Percentiles rank a stretch among this genome's conserved stretches.
These are phyloP conservation scores for Elymus sibiricus DNA, from an alignment of 176 grass and related monocot species.

Conservation along the genomic window DNA sequence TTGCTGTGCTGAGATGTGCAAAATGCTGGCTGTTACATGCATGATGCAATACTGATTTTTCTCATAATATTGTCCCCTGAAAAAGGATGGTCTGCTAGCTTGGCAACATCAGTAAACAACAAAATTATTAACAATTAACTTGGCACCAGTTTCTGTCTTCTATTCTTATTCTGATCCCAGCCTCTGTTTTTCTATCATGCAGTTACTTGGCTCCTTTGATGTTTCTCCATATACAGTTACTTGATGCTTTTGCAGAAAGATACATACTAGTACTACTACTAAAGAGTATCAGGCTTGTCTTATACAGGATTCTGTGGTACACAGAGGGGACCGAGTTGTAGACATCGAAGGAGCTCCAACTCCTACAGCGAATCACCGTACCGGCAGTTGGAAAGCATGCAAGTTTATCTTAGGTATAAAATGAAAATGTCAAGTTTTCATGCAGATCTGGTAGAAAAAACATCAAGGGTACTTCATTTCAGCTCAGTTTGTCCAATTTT, in stretches of 20 bases:
- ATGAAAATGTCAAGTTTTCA: not conserved
- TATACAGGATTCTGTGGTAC: constrained; percentile 20
- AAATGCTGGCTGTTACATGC: not conserved
- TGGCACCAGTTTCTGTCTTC: not conserved
- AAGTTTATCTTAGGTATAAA: constrained; percentile 64
- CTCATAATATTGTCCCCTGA: not conserved
- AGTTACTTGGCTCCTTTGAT: no score
- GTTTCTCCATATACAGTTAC: not conserved
- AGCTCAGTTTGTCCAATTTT: not conserved
- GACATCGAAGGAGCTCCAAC: constrained; percentile 34
- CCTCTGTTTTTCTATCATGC: not conserved
- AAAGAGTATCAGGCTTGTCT: not conserved
- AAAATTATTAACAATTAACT: not conserved
- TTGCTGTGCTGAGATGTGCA: not conserved
- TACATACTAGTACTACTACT: not conserved
- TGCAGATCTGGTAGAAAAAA: not conserved
- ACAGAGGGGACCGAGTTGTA: constrained; percentile 24
- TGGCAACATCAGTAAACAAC: not conserved
- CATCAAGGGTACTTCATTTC: not conserved
- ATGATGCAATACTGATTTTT: not conserved
- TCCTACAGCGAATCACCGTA: constrained; percentile 16
- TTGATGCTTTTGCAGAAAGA: not conserved
- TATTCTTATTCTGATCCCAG: not conserved
- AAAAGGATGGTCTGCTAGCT: not conserved
- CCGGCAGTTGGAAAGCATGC: constrained; percentile 73